Conservation (phyloP, 768 basidiomycete species). For the Roridomyces roridus region DNA sequence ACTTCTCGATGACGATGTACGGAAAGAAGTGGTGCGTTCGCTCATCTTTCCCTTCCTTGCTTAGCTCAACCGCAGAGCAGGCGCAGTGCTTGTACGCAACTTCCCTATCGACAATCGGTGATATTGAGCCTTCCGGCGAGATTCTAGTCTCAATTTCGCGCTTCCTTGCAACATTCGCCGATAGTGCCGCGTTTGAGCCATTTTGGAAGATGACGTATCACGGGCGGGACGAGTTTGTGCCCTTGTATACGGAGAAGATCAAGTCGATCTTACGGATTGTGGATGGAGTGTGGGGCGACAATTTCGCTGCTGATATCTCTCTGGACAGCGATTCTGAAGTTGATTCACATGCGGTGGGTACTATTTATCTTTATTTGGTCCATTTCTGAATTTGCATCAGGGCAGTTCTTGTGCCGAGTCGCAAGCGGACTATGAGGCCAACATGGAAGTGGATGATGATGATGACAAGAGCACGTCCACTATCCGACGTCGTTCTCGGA, state of each 20-base stretch:
- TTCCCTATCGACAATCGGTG: conserved; percentile 45
- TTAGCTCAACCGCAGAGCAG: conserved; percentile 26
- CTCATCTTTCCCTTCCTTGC: neutral
- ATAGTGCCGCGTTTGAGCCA: conserved; percentile 54
- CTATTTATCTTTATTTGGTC: neutral
- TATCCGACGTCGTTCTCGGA: neutral
- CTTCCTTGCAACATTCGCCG: conserved; percentile 60
- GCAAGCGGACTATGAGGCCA: conserved; percentile 16
- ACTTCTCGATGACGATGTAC: conserved; percentile 48
- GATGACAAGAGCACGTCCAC: conserved; percentile 11
- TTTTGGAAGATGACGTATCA: conserved; percentile 69
- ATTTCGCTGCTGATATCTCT: conserved; percentile 51
- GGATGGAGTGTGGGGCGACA: conserved; percentile 53
- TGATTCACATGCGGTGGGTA: conserved; percentile 45
- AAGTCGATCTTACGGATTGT: conserved; percentile 52
- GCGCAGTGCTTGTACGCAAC: conserved; percentile 49
- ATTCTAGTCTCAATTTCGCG: conserved; percentile 47
- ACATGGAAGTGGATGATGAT: conserved; percentile 2
- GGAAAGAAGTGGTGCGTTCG: conserved; percentile 52
- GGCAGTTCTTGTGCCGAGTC: conserved; percentile 31
- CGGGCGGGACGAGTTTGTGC: conserved; percentile 40
- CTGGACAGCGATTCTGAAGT: conserved; percentile 42
- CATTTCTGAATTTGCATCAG: neutral
- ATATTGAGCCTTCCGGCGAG: conserved; percentile 44
- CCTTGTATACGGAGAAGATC: conserved; percentile 48